Conservation (phyloP, 148 eudicot species). For the Linanthus parryae region DNA sequence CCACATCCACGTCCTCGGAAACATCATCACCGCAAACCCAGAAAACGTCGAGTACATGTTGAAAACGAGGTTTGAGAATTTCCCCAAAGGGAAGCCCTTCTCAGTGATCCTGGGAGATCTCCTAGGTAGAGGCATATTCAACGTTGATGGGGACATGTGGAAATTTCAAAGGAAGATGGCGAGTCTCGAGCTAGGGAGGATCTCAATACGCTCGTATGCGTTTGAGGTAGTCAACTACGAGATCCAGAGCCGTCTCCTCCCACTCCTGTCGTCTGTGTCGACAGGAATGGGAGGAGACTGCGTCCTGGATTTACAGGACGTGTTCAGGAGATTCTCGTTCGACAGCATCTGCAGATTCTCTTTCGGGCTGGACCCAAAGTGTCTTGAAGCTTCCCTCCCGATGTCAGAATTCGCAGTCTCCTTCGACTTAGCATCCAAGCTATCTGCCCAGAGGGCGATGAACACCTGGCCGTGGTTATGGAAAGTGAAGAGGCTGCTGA, state of each 20-base stretch:
- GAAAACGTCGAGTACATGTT: slow-evolving; percentile 60
- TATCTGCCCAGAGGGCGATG: slow-evolving; percentile 65
- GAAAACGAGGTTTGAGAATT: slow-evolving; percentile 54
- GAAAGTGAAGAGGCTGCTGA: slow-evolving; percentile 41
- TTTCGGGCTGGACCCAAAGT: slow-evolving; percentile 57
- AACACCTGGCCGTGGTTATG: slow-evolving; percentile 41
- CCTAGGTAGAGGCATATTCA: slow-evolving; percentile 65
- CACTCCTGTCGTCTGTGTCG: slow-evolving; percentile 25
- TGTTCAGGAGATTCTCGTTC: slow-evolving; percentile 51
- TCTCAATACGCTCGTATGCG: slow-evolving; percentile 36
- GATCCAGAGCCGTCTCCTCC: slow-evolving; percentile 33
- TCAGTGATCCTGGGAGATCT: slow-evolving; percentile 62
- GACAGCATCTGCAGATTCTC: slow-evolving; percentile 58
- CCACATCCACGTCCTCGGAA: slow-evolving; percentile 51
- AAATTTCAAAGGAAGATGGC: slow-evolving; percentile 70
- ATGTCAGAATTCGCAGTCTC: slow-evolving; percentile 41
- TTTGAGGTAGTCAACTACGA: slow-evolving; percentile 46
- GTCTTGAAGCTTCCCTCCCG: slow-evolving; percentile 22
- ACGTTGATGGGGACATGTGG: slow-evolving; percentile 74
- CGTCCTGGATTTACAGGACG: slow-evolving; percentile 53
- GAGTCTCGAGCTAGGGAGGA: slow-evolving; percentile 52
- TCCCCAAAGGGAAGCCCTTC: slow-evolving; percentile 66
- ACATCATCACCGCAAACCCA: slow-evolving; percentile 59
- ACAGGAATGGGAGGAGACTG: slow-evolving; percentile 5
- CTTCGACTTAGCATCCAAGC: slow-evolving; percentile 54